Percentiles rank a stretch among this genome's conserved stretches.
Evolutionary conservation across 2,329 filamentous ascomycete genomes (phyloP).

Genomic region (Microcyclospora pomicola): DNA sequence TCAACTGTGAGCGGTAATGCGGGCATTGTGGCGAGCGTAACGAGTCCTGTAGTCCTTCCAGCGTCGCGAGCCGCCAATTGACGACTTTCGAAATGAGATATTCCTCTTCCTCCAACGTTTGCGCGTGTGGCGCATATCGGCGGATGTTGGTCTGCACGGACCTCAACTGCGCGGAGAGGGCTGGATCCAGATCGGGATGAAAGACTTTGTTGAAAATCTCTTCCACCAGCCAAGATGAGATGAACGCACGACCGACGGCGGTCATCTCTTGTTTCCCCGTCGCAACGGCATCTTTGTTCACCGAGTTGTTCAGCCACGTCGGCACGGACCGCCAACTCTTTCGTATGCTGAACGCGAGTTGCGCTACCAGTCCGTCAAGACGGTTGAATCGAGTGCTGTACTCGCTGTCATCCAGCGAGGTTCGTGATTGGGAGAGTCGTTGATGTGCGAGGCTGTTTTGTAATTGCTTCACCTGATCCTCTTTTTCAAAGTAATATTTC

Average conservation of each 20-base stretch:
- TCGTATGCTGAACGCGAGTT: constrained; percentile 87
- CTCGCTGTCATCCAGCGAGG: constrained; percentile 87
- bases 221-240: constrained; percentile 79
- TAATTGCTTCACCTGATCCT: constrained; percentile 76
- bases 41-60: constrained; percentile 70
- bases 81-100: constrained; percentile 77
- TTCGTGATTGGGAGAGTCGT: constrained; percentile 84
- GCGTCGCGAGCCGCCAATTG: constrained; percentile 82
- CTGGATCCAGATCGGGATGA: constrained; percentile 70
- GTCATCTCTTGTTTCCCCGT: constrained; percentile 97
- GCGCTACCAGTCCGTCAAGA: constrained; percentile 84
- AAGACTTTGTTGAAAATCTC: constrained; percentile 87
- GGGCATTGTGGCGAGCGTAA: constrained; percentile 52
- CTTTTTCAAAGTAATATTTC: constrained; percentile 89
- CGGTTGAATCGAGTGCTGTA: constrained; percentile 81
- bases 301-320: constrained; percentile 61
- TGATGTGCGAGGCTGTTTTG: constrained; percentile 98
- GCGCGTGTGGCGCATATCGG: constrained; percentile 56
- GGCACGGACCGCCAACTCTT: constrained; percentile 85
- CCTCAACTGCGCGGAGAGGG: constrained; percentile 67
- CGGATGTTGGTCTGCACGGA: constrained; percentile 79
- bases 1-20: constrained; percentile 49
- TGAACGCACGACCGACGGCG: constrained; percentile 75
- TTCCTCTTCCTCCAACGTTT: constrained; percentile 76
- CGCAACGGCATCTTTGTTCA: constrained; percentile 72